phyloP scores from a whole-genome alignment of 2,329 filamentous ascomycete species.

The Colletotrichum incanum region DNA sequence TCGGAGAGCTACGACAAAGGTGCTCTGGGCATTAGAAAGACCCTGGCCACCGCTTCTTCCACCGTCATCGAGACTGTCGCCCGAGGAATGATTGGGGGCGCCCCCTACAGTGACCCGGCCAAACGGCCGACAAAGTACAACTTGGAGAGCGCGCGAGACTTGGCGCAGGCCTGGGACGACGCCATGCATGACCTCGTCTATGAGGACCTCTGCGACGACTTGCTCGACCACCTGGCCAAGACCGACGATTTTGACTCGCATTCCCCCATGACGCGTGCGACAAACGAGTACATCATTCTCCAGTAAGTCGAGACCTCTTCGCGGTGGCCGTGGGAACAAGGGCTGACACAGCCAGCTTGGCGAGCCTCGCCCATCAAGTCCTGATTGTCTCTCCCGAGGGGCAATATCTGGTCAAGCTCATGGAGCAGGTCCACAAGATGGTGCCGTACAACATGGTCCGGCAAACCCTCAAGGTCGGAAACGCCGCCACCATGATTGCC shows the following conservation, averaged over 20 bases:
- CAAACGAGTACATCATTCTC: constrained; percentile 77
- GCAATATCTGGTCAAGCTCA: constrained; percentile 79
- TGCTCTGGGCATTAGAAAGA: constrained; percentile 80
- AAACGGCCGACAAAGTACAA: constrained; percentile 66
- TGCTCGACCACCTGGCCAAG: constrained; percentile 74
- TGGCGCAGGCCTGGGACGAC: constrained; percentile 77
- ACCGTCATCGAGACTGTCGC: constrained; percentile 79
- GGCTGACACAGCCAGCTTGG: constrained; percentile 65
- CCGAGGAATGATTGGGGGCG: constrained; percentile 76
- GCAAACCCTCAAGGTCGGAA: constrained; percentile 82
- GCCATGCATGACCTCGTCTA: constrained; percentile 78
- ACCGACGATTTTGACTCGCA: constrained; percentile 77
- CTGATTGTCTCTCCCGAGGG: constrained; percentile 83
- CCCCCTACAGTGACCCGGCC: constrained; percentile 51
- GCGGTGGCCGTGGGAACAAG: too few species aligned
- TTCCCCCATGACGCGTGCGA: constrained; percentile 73
- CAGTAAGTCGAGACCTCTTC: constrained; percentile 66
- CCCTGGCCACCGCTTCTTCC: constrained; percentile 79
- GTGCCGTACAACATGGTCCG: constrained; percentile 81
- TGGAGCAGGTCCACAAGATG: constrained; percentile 79
- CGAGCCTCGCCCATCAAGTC: constrained; percentile 81
- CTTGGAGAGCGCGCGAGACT: constrained; percentile 69
- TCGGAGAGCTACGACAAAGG: constrained; percentile 90
- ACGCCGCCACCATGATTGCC: constrained; percentile 86
- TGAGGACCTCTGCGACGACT: constrained; percentile 75